Evolutionary conservation across 2,329 filamentous ascomycete species (phyloP).

Genomic region (Chaetomium sp.): DNA sequence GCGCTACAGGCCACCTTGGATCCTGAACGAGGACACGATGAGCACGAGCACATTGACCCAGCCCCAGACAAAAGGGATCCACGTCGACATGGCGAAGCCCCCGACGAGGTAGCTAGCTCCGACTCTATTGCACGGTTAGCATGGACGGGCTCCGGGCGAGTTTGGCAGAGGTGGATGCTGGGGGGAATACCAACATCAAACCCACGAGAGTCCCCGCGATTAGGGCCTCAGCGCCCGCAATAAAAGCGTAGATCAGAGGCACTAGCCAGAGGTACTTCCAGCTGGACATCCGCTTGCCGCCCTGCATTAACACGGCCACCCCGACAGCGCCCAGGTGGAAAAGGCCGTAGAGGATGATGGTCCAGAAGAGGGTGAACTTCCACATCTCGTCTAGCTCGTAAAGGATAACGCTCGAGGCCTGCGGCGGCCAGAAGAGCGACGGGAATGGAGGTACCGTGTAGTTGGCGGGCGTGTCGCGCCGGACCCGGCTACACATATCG

Average conservation of each 20-base stretch:
- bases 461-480: slow-evolving; percentile 47
- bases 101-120: slow-evolving; percentile 80
- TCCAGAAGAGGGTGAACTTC: slow-evolving; percentile 88
- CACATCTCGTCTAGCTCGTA: slow-evolving; percentile 78
- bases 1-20: slow-evolving; percentile 77
- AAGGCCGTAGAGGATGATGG: slow-evolving; percentile 72
- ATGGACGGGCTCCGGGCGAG: not conserved
- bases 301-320: slow-evolving; percentile 74
- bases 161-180: not conserved
- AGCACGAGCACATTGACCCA: slow-evolving; percentile 81
- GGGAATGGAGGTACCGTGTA: slow-evolving; percentile 76
- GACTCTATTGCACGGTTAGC: slow-evolving; percentile 52
- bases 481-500: slow-evolving; percentile 21
- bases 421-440: slow-evolving; percentile 75
- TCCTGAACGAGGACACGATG: slow-evolving; percentile 87
- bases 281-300: slow-evolving; percentile 54
- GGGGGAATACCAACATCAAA: slow-evolving; percentile 62
- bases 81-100: slow-evolving; percentile 89
- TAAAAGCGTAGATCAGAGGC: slow-evolving; percentile 68
- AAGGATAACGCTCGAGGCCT: slow-evolving; percentile 58
- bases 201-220: slow-evolving; percentile 82
- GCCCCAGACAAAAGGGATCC: slow-evolving; percentile 89
- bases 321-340: slow-evolving; percentile 73
- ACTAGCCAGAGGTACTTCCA: slow-evolving; percentile 71
- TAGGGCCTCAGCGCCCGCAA: slow-evolving; percentile 75